Evolutionary conservation across 1,284 basidiomycete genomes (phyloP).

Genomic region (Cerrena zonata): DNA sequence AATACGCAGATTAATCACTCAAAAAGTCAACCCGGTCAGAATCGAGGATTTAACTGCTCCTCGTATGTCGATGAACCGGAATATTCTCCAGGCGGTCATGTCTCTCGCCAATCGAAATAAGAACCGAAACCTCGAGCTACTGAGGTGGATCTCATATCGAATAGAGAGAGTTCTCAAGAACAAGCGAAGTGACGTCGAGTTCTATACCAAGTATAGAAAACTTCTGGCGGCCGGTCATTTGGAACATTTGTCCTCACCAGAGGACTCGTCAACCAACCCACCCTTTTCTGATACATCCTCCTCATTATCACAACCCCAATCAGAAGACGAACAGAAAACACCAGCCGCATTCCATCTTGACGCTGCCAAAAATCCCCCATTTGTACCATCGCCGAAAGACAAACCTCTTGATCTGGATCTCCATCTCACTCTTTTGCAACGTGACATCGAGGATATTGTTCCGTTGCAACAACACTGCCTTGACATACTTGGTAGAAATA

Average conservation of each 20-base stretch:
- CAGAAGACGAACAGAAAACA: background rate
- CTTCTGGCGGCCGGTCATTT: background rate
- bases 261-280: conserved; percentile 9
- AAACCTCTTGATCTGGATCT: conserved; percentile 43
- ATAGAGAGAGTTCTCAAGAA: conserved; percentile 36
- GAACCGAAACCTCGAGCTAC: conserved; percentile 37
- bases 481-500: conserved; percentile 43
- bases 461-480: conserved; percentile 37
- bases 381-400: background rate
- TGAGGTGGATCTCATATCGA: conserved; percentile 51
- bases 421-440: conserved; percentile 50
- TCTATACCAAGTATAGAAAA: conserved; percentile 27
- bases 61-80: conserved; percentile 46
- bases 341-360: background rate
- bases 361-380: background rate
- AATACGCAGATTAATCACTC: conserved; percentile 16
- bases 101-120: conserved; percentile 53
- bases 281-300: conserved; percentile 12
- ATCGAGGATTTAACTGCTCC: conserved; percentile 39
- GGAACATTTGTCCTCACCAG: background rate
- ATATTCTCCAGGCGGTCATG: conserved; percentile 50
- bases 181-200: conserved; percentile 43
- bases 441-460: conserved; percentile 46
- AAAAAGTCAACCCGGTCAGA: conserved; percentile 9
- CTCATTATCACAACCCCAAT: conserved; percentile 20